Conservation (phyloP, 352 stramenopile species). For the Phytophthora megakarya region DNA sequence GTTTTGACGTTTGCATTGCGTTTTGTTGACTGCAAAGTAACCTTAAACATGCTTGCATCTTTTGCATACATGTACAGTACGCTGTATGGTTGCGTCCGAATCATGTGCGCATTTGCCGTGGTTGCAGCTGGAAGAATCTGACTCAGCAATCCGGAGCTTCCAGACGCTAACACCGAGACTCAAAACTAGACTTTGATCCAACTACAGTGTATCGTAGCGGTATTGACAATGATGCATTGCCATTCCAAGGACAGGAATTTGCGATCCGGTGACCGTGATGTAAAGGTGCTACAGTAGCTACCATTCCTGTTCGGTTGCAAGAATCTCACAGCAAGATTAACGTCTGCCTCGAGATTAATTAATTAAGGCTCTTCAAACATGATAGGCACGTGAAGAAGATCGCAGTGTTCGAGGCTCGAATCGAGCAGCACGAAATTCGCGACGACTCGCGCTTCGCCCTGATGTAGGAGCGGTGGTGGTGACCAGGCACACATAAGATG, state of each 20-base stretch:
- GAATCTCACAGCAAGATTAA: too few relatives aligned
- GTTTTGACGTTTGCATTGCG: too few relatives aligned
- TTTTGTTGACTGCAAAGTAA: too few relatives aligned
- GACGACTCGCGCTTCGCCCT: background rate
- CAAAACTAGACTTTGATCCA: background rate
- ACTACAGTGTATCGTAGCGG: too few relatives aligned
- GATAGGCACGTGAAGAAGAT: background rate
- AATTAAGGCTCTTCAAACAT: conserved; percentile 11
- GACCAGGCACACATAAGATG: background rate
- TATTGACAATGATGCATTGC: too few relatives aligned
- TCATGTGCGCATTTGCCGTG: background rate
- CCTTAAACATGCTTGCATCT: too few relatives aligned
- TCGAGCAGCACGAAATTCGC: background rate
- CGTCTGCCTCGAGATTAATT: background rate
- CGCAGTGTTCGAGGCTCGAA: too few relatives aligned
- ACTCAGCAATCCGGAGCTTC: conserved; percentile 7
- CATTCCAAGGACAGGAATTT: too few relatives aligned
- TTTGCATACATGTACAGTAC: too few relatives aligned
- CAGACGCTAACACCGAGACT: background rate
- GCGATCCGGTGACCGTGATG: conserved; percentile 6
- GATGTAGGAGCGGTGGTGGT: background rate
- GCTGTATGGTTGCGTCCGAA: background rate
- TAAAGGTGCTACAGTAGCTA: conserved; percentile 2
- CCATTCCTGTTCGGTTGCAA: conserved; percentile 10
- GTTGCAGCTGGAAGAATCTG: conserved; percentile 4